Conservation (phyloP, 202 grass and related monocot genomes). For the Schoenoplectus triqueter region DNA sequence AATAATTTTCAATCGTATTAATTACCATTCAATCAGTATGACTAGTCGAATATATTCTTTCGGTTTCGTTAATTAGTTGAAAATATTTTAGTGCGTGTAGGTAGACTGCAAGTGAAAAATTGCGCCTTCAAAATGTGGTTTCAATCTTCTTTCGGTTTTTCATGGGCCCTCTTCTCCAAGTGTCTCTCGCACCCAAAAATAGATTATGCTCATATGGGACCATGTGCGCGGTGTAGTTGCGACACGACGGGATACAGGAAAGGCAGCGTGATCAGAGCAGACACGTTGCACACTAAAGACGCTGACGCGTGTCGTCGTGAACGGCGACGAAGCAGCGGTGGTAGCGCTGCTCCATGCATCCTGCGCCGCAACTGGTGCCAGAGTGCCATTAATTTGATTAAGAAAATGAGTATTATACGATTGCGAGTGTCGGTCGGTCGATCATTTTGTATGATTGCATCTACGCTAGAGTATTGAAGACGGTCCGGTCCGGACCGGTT, state of each 20-base stretch:
- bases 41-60: background rate
- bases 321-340: background rate
- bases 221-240: background rate
- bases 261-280: background rate
- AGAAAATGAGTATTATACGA: too few relatives aligned
- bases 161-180: slow-evolving; percentile 20
- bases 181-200: background rate
- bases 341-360: background rate
- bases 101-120: background rate
- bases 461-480: too few relatives aligned
- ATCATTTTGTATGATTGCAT: too few relatives aligned
- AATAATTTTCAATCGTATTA: background rate
- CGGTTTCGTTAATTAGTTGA: background rate
- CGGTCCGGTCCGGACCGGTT: too few relatives aligned
- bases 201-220: background rate
- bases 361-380: background rate
- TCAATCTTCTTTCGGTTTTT: background rate
- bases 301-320: background rate
- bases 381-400: background rate
- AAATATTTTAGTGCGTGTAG: background rate
- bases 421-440: too few relatives aligned
- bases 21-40: background rate
- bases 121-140: background rate
- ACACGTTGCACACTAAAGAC: background rate
- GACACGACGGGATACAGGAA: background rate